Evolutionary conservation across 202 grass and related monocot genomes (phyloP).

Genomic region (Zizania palustris): DNA sequence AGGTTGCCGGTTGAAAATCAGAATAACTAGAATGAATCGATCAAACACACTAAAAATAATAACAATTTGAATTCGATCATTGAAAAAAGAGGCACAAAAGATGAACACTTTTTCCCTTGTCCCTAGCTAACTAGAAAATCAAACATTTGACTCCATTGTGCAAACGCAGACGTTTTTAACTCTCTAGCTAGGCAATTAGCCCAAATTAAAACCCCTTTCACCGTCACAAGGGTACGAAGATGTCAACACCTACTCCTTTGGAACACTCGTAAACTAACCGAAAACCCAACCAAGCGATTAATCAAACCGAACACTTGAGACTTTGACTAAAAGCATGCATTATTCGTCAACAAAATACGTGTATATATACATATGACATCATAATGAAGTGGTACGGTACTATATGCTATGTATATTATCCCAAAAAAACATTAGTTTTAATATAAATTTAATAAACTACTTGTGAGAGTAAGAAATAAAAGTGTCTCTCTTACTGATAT

Average conservation of each 20-base stretch:
- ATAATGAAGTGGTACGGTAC: not conserved
- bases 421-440: no score
- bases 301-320: not conserved
- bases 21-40: not conserved
- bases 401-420: no score
- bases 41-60: not conserved
- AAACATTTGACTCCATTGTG: conserved; percentile 41
- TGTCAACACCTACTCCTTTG: no score
- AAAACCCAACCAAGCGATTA: not conserved
- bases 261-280: no score
- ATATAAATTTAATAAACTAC: no score
- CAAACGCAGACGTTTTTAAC: not conserved
- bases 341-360: not conserved
- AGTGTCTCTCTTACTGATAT: no score
- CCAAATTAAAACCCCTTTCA: not conserved
- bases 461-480: no score
- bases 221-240: not conserved
- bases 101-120: not conserved
- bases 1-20: not conserved
- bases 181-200: not conserved
- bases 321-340: not conserved
- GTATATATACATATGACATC: no score
- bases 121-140: not conserved
- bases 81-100: not conserved
- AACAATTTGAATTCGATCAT: not conserved